Evolutionary conservation across 208 protist genomes (phyloP).

Genomic region (Acanthamoeba lenticulata): DNA sequence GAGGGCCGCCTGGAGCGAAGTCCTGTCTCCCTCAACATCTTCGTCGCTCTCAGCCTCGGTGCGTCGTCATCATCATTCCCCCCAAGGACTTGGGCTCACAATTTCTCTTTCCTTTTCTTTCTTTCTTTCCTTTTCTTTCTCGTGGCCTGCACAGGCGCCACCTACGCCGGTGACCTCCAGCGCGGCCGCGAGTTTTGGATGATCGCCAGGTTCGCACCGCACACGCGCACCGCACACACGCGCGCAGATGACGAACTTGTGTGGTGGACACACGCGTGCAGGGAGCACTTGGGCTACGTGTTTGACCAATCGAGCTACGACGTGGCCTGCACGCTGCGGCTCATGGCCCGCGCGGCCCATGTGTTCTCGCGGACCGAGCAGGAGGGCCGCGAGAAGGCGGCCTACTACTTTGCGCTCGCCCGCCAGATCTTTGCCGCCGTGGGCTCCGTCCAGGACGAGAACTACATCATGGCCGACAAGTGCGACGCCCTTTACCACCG

Average conservation of each 20-base stretch:
- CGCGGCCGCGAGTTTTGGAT: constrained; percentile 1
- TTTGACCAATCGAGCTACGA: neutral
- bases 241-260: neutral
- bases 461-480: constrained; percentile 42
- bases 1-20: neutral
- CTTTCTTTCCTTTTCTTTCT: neutral
- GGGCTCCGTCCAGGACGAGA: neutral
- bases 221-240: neutral
- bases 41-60: neutral
- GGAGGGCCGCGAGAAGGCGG: neutral
- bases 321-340: neutral
- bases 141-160: too few species aligned
- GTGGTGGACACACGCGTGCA: neutral
- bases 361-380: neutral
- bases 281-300: constrained; percentile 16
- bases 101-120: neutral
- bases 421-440: neutral
- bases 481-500: neutral
- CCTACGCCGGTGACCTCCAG: neutral
- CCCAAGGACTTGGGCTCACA: neutral
- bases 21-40: neutral
- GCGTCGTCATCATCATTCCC: neutral
- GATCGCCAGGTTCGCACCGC: neutral
- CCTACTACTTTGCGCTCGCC: constrained; percentile 5
- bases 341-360: neutral